phyloP scores from a whole-genome alignment of 495 filamentous ascomycete genomes.

The Aspergillus baeticus region DNA sequence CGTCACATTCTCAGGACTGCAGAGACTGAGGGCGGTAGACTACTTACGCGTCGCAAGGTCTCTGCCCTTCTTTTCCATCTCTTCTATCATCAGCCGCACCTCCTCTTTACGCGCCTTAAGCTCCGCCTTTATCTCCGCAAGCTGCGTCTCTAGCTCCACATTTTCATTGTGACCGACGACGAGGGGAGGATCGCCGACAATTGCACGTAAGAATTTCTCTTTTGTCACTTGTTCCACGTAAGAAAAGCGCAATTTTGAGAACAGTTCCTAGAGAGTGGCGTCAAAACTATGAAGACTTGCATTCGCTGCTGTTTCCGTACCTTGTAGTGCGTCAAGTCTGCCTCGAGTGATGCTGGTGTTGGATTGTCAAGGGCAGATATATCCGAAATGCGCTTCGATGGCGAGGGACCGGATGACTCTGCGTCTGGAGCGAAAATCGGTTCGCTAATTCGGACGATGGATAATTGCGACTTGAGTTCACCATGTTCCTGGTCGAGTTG shows the following conservation, averaged over 20 bases:
- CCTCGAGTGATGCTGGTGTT: constrained; percentile 73
- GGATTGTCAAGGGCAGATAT: constrained; percentile 67
- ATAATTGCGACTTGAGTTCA: constrained; percentile 49
- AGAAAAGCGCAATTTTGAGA: constrained; percentile 93
- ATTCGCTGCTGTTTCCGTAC: constrained; percentile 27
- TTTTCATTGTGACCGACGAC: constrained; percentile 83
- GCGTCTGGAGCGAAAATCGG: constrained; percentile 57
- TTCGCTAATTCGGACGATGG: constrained; percentile 74
- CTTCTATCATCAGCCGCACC: constrained; percentile 67
- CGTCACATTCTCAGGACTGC: neutral
- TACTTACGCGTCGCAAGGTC: constrained; percentile 54
- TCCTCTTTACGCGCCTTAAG: constrained; percentile 78
- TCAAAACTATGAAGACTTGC: neutral
- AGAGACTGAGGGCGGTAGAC: too few species aligned
- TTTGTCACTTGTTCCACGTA: constrained; percentile 82
- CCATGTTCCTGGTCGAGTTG: constrained; percentile 48
- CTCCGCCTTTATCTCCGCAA: constrained; percentile 69
- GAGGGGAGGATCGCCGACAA: constrained; percentile 84
- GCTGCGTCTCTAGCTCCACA: constrained; percentile 68
- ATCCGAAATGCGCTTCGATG: constrained; percentile 64
- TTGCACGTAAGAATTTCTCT: constrained; percentile 90
- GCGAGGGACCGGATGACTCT: constrained; percentile 24
- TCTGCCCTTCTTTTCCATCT: constrained; percentile 66
- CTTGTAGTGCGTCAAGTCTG: constrained; percentile 86
- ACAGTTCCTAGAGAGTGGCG: constrained; percentile 63